A percentile compares a stretch with the other conserved stretches of the same genome.
phyloP scores from a whole-genome alignment of 495 filamentous ascomycete species.

The Pyrenula aspistea region DNA sequence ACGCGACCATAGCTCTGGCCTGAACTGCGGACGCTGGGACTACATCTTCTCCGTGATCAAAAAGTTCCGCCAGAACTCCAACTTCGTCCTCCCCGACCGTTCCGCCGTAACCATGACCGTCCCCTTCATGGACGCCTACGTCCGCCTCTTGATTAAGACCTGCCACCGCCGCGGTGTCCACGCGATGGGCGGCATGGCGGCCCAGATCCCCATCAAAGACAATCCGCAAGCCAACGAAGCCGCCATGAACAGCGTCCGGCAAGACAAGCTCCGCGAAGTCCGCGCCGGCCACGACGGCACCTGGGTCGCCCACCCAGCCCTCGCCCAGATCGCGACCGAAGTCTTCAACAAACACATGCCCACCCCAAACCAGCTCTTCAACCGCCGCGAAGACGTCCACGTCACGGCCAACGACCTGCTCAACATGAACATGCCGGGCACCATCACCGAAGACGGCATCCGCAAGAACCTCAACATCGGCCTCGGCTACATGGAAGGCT shows the following conservation, averaged over 20 bases:
- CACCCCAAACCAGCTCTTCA: conserved; percentile 91
- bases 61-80: conserved; percentile 90
- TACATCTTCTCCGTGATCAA: conserved; percentile 99
- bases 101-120: conserved; percentile 92
- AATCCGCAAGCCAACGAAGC: conserved; percentile 79
- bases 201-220: conserved; percentile 97
- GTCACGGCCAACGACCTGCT: conserved; percentile 83
- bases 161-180: conserved; percentile 93
- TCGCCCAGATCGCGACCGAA: conserved; percentile 78
- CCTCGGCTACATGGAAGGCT: conserved; percentile 96
- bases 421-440: conserved; percentile 95
- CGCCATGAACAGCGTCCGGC: conserved; percentile 86
- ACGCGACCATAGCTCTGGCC: conserved; percentile 86
- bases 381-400: conserved; percentile 79
- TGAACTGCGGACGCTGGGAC: conserved; percentile 99
- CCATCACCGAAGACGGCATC: conserved; percentile 91
- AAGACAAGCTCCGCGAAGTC: conserved; percentile 94
- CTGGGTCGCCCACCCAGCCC: conserved; percentile 94
- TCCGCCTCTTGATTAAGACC: conserved; percentile 92
- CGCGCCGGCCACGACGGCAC: conserved; percentile 91
- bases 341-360: conserved; percentile 99
- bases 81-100: conserved; percentile 89
- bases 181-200: conserved; percentile 99
- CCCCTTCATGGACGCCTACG: conserved; percentile 97
- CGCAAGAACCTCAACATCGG: conserved; percentile 97